A percentile compares a stretch with the other conserved stretches of the same genome.
These are phyloP conservation scores for Penicillium sp. DNA, from an alignment of 2,329 filamentous ascomycete species.

Conservation along the genomic window DNA sequence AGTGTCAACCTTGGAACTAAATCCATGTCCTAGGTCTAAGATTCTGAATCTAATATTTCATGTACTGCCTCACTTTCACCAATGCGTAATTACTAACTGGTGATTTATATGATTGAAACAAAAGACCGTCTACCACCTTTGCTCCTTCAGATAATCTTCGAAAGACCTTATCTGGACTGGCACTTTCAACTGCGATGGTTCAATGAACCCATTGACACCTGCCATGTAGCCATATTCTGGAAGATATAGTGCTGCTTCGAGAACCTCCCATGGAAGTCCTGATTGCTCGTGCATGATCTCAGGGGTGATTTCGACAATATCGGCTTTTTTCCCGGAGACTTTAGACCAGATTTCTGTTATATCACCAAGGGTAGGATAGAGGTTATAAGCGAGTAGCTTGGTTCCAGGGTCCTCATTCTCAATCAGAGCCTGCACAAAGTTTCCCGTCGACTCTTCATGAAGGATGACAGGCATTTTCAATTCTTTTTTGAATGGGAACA, in stretches of 20 bases:
- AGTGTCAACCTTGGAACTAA: too few relatives aligned
- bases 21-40: too few relatives aligned
- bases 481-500: constrained; percentile 4
- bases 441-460: background rate
- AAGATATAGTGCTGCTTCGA: constrained; percentile 35
- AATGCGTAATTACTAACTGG: too few relatives aligned
- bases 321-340: constrained; percentile 35
- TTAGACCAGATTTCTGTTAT: constrained; percentile 33
- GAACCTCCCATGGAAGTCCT: constrained; percentile 29
- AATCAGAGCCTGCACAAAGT: constrained; percentile 8
- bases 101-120: too few relatives aligned
- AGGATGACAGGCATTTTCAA: constrained; percentile 5
- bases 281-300: constrained; percentile 30
- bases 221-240: constrained; percentile 39
- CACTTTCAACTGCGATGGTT: constrained; percentile 36
- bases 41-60: too few relatives aligned
- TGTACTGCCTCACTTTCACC: too few relatives aligned
- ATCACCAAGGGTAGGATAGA: constrained; percentile 28
- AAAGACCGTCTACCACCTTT: constrained; percentile 18
- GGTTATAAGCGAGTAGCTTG: constrained; percentile 9
- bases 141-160: constrained; percentile 21
- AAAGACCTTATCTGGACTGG: constrained; percentile 12
- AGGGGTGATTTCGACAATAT: constrained; percentile 25
- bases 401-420: constrained; percentile 8
- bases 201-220: constrained; percentile 23